Percentiles rank a stretch among this genome's conserved stretches.
Evolutionary conservation across 2,329 filamentous ascomycete species (phyloP).

Genomic region (Emmonsia crescens): DNA sequence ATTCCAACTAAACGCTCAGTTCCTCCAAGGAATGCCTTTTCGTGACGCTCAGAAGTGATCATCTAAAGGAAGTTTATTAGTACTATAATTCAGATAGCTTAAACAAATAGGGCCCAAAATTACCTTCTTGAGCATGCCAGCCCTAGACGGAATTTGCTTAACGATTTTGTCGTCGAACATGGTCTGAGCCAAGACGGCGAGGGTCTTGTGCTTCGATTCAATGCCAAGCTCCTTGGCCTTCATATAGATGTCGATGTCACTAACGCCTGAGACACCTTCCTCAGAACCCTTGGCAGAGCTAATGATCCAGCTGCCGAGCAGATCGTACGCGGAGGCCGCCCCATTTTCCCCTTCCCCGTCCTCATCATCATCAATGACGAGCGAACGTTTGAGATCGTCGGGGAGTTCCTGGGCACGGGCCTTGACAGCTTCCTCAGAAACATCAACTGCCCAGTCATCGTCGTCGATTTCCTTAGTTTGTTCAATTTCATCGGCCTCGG

Average conservation of each 20-base stretch:
- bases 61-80: conserved; percentile 39
- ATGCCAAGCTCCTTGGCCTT: conserved; percentile 96
- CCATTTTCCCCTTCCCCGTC: conserved; percentile 70
- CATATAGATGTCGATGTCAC: conserved; percentile 84
- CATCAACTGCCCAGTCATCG: conserved; percentile 91
- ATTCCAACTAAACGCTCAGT: conserved; percentile 84
- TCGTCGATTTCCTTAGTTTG: conserved; percentile 61
- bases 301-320: conserved; percentile 87
- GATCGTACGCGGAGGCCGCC: conserved; percentile 70
- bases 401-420: conserved; percentile 87
- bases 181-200: conserved; percentile 83
- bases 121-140: conserved; percentile 79
- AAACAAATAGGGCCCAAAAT: conserved; percentile 16
- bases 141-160: conserved; percentile 75
- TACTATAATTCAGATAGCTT: background rate
- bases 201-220: conserved; percentile 84
- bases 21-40: conserved; percentile 90
- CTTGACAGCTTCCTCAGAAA: conserved; percentile 88
- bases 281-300: conserved; percentile 56
- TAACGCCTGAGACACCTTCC: conserved; percentile 65
- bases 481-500: conserved; percentile 61
- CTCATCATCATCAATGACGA: conserved; percentile 71
- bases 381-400: conserved; percentile 86
- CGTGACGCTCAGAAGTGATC: conserved; percentile 81
- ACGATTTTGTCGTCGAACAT: conserved; percentile 85